Evolutionary conservation across 2,329 filamentous ascomycete genomes (phyloP).

Genomic region (Colletotrichum scovillei): DNA sequence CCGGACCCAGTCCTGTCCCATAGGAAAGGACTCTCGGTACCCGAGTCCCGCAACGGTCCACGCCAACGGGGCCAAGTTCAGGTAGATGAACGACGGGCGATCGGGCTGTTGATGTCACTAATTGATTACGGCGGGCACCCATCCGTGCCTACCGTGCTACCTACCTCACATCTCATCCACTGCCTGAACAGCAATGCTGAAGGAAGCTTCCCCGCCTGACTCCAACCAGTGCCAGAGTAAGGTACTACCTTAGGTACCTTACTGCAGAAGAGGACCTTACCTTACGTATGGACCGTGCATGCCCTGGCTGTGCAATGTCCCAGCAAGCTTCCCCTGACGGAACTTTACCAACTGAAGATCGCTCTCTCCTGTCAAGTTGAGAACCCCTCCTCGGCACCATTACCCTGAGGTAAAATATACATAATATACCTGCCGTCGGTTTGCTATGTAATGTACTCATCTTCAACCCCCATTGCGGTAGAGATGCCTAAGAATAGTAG

Average conservation of each 20-base stretch:
- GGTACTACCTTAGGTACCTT: too few species aligned
- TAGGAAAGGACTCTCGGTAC: slow-evolving; percentile 5
- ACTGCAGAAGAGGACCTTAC: too few species aligned
- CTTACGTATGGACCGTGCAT: slow-evolving; percentile 8
- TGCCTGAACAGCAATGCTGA: neutral
- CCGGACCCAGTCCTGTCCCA: neutral
- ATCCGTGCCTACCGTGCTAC: neutral
- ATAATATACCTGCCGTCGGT: too few species aligned
- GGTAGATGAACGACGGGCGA: slow-evolving; percentile 5
- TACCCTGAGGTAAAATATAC: too few species aligned
- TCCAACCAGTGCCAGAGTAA: too few species aligned
- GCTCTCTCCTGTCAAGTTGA: too few species aligned
- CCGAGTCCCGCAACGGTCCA: slow-evolving; percentile 23
- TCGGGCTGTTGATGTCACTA: slow-evolving; percentile 33
- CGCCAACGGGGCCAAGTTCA: neutral
- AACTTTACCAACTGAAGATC: neutral
- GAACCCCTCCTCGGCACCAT: too few species aligned
- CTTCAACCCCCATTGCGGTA: neutral
- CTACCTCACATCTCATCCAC: neutral
- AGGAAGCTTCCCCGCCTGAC: neutral
- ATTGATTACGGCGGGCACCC: slow-evolving; percentile 8
- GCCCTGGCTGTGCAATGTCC: neutral
- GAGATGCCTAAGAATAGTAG: neutral
- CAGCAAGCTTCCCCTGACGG: neutral
- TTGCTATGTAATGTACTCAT: too few species aligned